phyloP scores from a whole-genome alignment of 148 eudicot genomes.

The Rhododendron mucronatum region DNA sequence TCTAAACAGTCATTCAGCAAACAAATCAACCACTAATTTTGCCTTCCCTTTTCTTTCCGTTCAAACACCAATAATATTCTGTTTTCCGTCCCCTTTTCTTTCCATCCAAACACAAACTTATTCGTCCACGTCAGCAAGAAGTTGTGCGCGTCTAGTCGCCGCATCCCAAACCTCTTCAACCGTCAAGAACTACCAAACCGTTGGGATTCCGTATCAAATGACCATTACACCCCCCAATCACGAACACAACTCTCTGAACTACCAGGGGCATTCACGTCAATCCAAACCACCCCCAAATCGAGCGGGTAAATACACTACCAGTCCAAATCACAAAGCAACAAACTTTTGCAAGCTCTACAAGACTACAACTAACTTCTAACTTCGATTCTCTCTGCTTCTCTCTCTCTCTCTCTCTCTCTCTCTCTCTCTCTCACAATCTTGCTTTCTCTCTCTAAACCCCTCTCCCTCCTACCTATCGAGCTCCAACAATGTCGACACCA shows the following conservation, averaged over 20 bases:
- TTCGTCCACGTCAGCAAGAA: background rate
- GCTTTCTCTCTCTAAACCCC: background rate
- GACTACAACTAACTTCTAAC: constrained; percentile 7
- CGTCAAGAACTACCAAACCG: background rate
- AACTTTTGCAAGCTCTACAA: constrained; percentile 10
- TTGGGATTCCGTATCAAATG: background rate
- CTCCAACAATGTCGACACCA: constrained; percentile 10
- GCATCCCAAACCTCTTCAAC: background rate
- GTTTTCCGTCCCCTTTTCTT: background rate
- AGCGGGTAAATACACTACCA: constrained; percentile 9
- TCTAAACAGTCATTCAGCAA: too few relatives aligned
- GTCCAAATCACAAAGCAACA: background rate
- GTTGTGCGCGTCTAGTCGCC: background rate
- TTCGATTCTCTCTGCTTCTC: background rate
- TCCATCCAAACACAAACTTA: background rate
- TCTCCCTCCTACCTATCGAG: background rate
- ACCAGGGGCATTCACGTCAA: background rate
- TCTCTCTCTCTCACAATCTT: background rate
- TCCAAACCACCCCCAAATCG: background rate
- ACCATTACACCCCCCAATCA: background rate
- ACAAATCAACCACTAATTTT: background rate
- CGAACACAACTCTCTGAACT: background rate
- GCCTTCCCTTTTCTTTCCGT: background rate
- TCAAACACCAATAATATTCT: background rate
- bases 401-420: background rate